Percentiles rank a stretch among this genome's conserved stretches.
Conservation (phyloP, 139 green algal species). For the Chlamydomonas applanata region DNA sequence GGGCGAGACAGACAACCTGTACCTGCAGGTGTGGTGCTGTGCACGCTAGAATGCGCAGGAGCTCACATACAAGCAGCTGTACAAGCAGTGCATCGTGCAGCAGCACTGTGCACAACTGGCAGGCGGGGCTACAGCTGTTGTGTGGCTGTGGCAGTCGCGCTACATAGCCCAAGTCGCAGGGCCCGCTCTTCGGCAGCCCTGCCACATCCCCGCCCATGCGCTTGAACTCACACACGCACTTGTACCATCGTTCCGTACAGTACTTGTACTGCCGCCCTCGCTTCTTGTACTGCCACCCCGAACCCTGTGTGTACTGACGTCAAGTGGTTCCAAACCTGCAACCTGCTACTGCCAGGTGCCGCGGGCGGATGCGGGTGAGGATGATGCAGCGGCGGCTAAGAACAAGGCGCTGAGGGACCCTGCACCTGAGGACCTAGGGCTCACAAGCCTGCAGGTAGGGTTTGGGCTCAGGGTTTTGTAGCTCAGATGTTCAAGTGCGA, state of each 20-base stretch:
- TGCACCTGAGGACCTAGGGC: conserved; percentile 9
- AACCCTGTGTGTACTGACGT: neutral
- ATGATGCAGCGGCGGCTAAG: neutral
- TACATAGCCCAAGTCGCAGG: too few species aligned
- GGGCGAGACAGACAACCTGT: conserved; percentile 22
- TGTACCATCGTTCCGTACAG: too few species aligned
- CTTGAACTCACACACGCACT: too few species aligned
- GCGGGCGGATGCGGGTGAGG: neutral
- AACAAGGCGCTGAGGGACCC: neutral
- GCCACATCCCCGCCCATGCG: too few species aligned
- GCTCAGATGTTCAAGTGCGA: too few species aligned
- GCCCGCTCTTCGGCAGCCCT: too few species aligned
- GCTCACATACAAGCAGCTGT: neutral
- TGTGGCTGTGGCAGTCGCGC: neutral
- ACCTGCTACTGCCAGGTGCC: neutral
- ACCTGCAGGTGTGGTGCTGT: conserved; percentile 23
- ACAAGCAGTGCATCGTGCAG: neutral
- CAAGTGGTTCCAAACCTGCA: too few species aligned
- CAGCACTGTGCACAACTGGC: neutral
- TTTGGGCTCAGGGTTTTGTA: too few species aligned
- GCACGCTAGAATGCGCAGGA: neutral
- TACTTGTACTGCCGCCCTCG: too few species aligned
- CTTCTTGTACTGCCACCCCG: neutral
- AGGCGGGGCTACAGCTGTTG: neutral
- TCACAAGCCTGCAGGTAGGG: neutral